Conservation (phyloP, 2,329 filamentous ascomycete species). For the Curvularia lunata region DNA sequence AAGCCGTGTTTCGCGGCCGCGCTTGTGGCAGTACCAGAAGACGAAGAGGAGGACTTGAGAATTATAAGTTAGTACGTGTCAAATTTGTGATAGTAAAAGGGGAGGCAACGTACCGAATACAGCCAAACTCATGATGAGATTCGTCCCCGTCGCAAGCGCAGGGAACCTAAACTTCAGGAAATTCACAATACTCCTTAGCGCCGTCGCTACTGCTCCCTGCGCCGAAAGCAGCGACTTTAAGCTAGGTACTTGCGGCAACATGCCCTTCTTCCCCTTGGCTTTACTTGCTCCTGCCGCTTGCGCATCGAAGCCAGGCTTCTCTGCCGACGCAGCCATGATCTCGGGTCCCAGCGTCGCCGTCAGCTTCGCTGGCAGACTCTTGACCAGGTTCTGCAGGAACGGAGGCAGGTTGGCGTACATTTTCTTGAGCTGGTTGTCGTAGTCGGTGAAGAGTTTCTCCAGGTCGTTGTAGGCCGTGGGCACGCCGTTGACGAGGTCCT, state of each 20-base stretch:
- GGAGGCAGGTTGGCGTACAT: slow-evolving; percentile 72
- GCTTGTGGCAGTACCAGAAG: slow-evolving; percentile 98
- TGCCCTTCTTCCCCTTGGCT: slow-evolving; percentile 58
- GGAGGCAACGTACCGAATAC: slow-evolving; percentile 73
- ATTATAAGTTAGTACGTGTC: not conserved
- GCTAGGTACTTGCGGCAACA: slow-evolving; percentile 66
- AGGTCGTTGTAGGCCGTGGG: slow-evolving; percentile 94
- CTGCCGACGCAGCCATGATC: slow-evolving; percentile 77
- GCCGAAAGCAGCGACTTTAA: slow-evolving; percentile 82
- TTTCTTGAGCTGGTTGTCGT: slow-evolving; percentile 68
- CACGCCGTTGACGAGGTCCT: slow-evolving; percentile 89
- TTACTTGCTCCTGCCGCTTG: slow-evolving; percentile 38
- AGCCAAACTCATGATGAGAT: slow-evolving; percentile 87
- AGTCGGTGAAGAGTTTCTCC: slow-evolving; percentile 68
- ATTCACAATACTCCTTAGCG: slow-evolving; percentile 89
- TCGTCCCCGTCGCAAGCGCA: slow-evolving; percentile 82
- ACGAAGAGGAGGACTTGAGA: slow-evolving; percentile 79
- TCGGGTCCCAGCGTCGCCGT: slow-evolving; percentile 79
- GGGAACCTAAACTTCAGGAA: slow-evolving; percentile 88
- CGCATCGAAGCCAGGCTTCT: slow-evolving; percentile 62
- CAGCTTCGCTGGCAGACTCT: slow-evolving; percentile 81
- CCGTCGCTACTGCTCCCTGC: slow-evolving; percentile 81
- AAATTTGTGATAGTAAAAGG: not conserved
- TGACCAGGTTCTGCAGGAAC: slow-evolving; percentile 85
- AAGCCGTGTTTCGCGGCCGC: slow-evolving; percentile 83